These are phyloP conservation scores for Didymella exigua DNA, from an alignment of 2,329 filamentous ascomycete species.

Conservation along the genomic window DNA sequence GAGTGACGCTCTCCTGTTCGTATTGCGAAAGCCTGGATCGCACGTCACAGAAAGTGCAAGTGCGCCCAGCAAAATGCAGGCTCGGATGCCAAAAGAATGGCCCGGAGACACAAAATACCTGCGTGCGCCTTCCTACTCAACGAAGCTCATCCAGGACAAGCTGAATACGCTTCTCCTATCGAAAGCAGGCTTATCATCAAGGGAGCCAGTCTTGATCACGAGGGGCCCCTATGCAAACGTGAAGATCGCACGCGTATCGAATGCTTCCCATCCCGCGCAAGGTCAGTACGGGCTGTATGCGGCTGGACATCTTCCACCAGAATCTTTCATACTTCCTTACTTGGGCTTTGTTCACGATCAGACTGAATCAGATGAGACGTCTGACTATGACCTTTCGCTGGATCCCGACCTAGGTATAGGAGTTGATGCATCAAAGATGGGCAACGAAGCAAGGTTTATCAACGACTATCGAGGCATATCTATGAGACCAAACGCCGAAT, in stretches of 20 bases:
- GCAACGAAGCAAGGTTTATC: slow-evolving; percentile 59
- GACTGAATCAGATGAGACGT: slow-evolving; percentile 49
- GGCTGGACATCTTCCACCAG: slow-evolving; percentile 51
- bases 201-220: slow-evolving; percentile 20
- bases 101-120: slow-evolving; percentile 35
- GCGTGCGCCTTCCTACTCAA: slow-evolving; percentile 40
- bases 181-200: slow-evolving; percentile 24
- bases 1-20: not conserved
- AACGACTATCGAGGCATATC: slow-evolving; percentile 61
- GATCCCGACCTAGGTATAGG: slow-evolving; percentile 56
- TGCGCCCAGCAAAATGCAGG: not conserved
- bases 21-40: not conserved
- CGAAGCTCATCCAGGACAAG: slow-evolving; percentile 32
- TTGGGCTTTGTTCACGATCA: slow-evolving; percentile 56
- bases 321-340: slow-evolving; percentile 57
- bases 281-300: slow-evolving; percentile 58
- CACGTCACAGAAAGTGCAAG: not conserved
- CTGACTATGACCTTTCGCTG: slow-evolving; percentile 59
- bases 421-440: slow-evolving; percentile 55
- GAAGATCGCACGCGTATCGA: slow-evolving; percentile 50
- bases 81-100: slow-evolving; percentile 40
- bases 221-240: slow-evolving; percentile 46
- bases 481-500: slow-evolving; percentile 50
- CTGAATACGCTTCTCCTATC: slow-evolving; percentile 28
- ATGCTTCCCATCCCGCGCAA: slow-evolving; percentile 54